Percentiles rank a stretch among this genome's conserved stretches.
phyloP scores from a whole-genome alignment of 371 early-diverging fungal genomes.

The Zychaea mexicana region DNA sequence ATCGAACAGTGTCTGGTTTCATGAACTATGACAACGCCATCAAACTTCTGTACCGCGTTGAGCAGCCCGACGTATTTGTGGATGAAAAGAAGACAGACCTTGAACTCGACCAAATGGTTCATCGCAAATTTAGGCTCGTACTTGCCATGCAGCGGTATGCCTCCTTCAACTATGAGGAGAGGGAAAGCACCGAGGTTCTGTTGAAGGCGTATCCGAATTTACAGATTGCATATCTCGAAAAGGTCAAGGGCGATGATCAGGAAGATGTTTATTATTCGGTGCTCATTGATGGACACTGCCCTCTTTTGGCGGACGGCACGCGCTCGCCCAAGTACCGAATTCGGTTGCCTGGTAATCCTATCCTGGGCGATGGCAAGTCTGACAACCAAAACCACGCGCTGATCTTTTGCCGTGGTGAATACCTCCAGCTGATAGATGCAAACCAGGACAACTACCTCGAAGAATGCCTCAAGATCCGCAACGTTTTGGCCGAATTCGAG shows the following conservation, averaged over 20 bases:
- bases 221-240: constrained; percentile 83
- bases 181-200: constrained; percentile 77
- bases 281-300: constrained; percentile 78
- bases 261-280: constrained; percentile 59
- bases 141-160: constrained; percentile 88
- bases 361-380: constrained; percentile 92
- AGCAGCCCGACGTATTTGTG: constrained; percentile 70
- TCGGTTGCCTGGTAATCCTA: constrained; percentile 87
- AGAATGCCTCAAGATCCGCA: constrained; percentile 87
- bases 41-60: constrained; percentile 79
- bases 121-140: constrained; percentile 81
- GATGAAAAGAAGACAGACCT: constrained; percentile 62
- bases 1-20: constrained; percentile 86
- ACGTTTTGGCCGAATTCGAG: constrained; percentile 87
- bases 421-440: constrained; percentile 85
- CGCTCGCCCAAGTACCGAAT: constrained; percentile 77
- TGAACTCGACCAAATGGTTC: constrained; percentile 68
- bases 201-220: constrained; percentile 77
- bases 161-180: constrained; percentile 76
- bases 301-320: constrained; percentile 58
- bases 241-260: constrained; percentile 46
- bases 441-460: constrained; percentile 93
- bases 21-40: constrained; percentile 89
- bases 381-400: constrained; percentile 90
- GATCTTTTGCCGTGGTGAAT: constrained; percentile 86